phyloP scores from a whole-genome alignment of 352 stramenopile species.

The Phytophthora citrophthora region DNA sequence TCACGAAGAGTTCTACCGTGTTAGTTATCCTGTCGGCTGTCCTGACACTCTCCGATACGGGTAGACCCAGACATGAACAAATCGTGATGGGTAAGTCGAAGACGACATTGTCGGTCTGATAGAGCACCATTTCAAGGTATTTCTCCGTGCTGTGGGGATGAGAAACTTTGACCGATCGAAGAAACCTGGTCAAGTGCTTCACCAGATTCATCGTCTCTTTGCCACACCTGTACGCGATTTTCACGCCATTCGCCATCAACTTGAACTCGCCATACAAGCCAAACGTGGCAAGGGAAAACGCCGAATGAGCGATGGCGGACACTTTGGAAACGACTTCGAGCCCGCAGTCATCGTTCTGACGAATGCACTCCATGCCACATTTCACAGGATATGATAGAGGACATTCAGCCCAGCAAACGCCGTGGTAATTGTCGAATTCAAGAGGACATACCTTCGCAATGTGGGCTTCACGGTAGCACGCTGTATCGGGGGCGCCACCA shows the following conservation, averaged over 20 bases:
- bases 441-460: constrained; percentile 30
- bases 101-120: constrained; percentile 44
- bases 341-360: constrained; percentile 43
- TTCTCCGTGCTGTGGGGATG: constrained; percentile 34
- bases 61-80: constrained; percentile 32
- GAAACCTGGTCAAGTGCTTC: constrained; percentile 31
- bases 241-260: constrained; percentile 27
- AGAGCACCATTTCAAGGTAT: constrained; percentile 37
- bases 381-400: constrained; percentile 41
- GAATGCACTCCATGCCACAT: constrained; percentile 46
- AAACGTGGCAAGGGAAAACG: constrained; percentile 25
- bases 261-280: constrained; percentile 27
- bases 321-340: constrained; percentile 38
- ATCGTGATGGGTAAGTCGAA: constrained; percentile 50
- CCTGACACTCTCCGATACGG: constrained; percentile 27
- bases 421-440: constrained; percentile 25
- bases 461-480: constrained; percentile 45
- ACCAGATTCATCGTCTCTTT: constrained; percentile 35
- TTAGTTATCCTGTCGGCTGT: constrained; percentile 34
- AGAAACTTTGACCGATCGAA: constrained; percentile 25
- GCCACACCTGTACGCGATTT: constrained; percentile 29
- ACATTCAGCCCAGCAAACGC: constrained; percentile 43
- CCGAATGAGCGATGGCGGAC: constrained; percentile 9
- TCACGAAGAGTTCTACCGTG: constrained; percentile 31
- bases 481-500: constrained; percentile 24